Evolutionary conservation across 2,329 filamentous ascomycete genomes (phyloP), one percentile per base, ranked within the genome.

Genomic region (Talaromyces pinophilus): DNA sequence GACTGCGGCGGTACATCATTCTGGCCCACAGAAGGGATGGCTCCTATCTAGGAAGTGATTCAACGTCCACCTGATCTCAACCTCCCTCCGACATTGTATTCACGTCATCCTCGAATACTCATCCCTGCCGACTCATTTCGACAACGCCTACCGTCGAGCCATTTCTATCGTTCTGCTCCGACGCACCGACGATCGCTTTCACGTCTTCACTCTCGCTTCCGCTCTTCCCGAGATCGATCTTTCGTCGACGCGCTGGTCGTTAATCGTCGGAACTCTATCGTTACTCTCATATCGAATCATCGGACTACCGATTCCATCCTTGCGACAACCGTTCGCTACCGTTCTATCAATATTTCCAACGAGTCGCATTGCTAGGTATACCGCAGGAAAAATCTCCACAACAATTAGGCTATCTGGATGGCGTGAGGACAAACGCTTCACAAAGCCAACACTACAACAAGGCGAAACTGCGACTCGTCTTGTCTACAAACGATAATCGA

Each of bases 91-190:
- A 19, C 30, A 57, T 40, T 19, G 22, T 22, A 13, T 57, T 57
- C 54, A 57, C 54, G 33, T 38, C 54, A 57, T 38, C n/a, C 5
- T 30, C 11, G n/a, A 33, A 25, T 57, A 38, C 19, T 38, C 54
- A 57, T 40, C 54, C 54, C 54, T 57, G 54, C 33, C 30, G 54
- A 57, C 54, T 57, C 54, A 57, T 57, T 38, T 38, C 54, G n/a
- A 25, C 54, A 8, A 57, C 54, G 17, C 33, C 30, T 38, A 57
- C 15, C 5, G 17, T 35, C 33, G 10, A 38, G n/a, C 22, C 3
- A 7, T 19, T 30, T 30, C 57, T 46, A n/a, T 60, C 57, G 17
- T n/a, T 60, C 57, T 60, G 33, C 19, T 28, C 55, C 11, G 25
- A 19, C 38, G n/a, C n/a, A 42, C 35, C 13, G 10, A 59, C 57